Evolutionary conservation across 208 protist species (phyloP).

Genomic region (Trypanosomatidae sp.): DNA sequence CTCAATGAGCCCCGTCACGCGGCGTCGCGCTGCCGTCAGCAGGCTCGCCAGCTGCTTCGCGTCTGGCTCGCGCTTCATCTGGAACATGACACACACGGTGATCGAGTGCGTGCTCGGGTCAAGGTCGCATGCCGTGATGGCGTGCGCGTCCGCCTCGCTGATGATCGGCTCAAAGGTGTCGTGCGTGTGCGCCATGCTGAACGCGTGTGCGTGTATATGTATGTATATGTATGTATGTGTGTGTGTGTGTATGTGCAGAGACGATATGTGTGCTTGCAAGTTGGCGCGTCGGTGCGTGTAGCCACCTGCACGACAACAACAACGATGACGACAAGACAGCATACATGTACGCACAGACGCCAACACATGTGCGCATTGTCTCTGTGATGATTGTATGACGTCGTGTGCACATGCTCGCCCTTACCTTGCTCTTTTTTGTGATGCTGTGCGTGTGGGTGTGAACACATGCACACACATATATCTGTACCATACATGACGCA

Average conservation of each 20-base stretch:
- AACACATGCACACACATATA: no score
- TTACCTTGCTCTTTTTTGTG: no score
- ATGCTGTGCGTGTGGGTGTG: no score
- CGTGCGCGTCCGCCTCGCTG: not conserved
- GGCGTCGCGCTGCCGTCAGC: conserved; percentile 8
- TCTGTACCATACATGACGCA: no score
- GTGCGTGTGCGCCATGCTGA: not conserved
- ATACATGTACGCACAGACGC: no score
- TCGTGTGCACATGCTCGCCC: no score
- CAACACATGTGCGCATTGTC: no score
- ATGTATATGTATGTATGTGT: not conserved
- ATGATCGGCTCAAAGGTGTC: not conserved
- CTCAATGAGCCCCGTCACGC: conserved; percentile 37
- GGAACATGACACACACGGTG: conserved; percentile 21
- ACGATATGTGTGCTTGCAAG: no score
- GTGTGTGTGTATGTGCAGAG: not conserved
- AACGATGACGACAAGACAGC: no score
- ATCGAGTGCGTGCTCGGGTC: conserved; percentile 19
- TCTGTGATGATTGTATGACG: no score
- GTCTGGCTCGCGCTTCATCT: conserved; percentile 15
- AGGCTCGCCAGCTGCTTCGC: conserved; percentile 10
- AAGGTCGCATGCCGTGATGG: not conserved
- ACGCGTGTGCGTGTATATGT: not conserved
- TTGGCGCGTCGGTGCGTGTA: no score
- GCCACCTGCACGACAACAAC: no score